A percentile compares a stretch with the other conserved stretches of the same genome.
Conservation (phyloP, 78 protist species). For the Cyanophora paradoxa region DNA sequence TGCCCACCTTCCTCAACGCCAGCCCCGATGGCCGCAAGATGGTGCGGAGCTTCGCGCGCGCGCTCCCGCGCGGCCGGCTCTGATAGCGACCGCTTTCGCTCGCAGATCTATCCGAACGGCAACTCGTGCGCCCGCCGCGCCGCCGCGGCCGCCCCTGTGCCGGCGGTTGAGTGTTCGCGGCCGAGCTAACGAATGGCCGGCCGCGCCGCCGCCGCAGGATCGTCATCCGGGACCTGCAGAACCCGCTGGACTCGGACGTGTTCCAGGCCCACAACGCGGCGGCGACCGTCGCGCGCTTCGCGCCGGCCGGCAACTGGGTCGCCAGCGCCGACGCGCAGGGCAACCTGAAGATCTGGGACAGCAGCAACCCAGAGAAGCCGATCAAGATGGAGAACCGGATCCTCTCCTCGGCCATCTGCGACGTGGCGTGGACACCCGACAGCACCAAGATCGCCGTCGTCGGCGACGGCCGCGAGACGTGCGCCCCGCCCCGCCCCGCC, state of each 20-base stretch:
- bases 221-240: slow-evolving; percentile 44
- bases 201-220: slow-evolving; percentile 56
- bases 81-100: too few relatives aligned
- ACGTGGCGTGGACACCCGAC: slow-evolving; percentile 89
- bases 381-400: slow-evolving; percentile 61
- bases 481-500: too few relatives aligned
- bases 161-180: too few relatives aligned
- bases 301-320: slow-evolving; percentile 81
- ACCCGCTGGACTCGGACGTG: slow-evolving; percentile 48
- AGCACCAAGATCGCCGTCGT: slow-evolving; percentile 73
- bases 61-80: too few relatives aligned
- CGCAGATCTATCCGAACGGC: too few relatives aligned
- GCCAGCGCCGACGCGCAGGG: slow-evolving; percentile 80
- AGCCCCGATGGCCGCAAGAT: slow-evolving; percentile 69
- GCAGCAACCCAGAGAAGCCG: slow-evolving; percentile 64
- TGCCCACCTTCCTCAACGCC: slow-evolving; percentile 36
- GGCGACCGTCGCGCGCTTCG: slow-evolving; percentile 75
- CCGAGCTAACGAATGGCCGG: too few relatives aligned
- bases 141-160: too few relatives aligned
- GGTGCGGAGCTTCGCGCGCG: slow-evolving; percentile 62
- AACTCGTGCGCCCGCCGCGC: too few relatives aligned
- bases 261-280: slow-evolving; percentile 68
- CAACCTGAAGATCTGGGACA: slow-evolving; percentile 83
- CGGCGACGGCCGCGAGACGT: slow-evolving; percentile 85
- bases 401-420: slow-evolving; percentile 31